Conservation (phyloP, 116 monocot genomes). For the Dioscorea cayenensis region DNA sequence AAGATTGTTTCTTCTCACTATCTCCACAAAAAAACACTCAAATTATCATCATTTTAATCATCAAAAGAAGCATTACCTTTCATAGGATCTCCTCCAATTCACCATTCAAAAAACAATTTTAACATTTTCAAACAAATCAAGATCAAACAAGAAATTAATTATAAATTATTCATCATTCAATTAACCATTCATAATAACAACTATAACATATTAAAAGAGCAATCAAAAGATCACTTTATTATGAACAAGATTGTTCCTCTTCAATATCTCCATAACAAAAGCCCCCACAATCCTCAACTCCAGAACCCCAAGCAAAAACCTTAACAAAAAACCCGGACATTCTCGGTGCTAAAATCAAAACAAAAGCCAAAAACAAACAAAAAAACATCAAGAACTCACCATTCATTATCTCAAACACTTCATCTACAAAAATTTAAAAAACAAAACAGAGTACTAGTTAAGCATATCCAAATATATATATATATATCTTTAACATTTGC, state of each 20-base stretch:
- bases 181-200: not conserved
- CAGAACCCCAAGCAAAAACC: constrained; percentile 80
- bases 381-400: not conserved
- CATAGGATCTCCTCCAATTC: not conserved
- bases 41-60: too few species aligned
- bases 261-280: constrained; percentile 38
- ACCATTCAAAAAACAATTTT: not conserved
- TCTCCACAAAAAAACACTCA: too few species aligned
- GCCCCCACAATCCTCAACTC: constrained; percentile 59
- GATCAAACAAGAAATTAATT: not conserved
- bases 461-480: not conserved
- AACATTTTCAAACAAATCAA: not conserved
- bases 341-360: constrained; percentile 52
- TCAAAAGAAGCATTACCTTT: not conserved
- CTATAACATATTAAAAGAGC: not conserved
- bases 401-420: not conserved
- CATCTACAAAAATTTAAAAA: not conserved
- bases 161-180: too few species aligned
- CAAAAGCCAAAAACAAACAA: too few species aligned
- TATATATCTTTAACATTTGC: constrained; percentile 76
- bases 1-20: too few species aligned
- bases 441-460: not conserved
- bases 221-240: constrained; percentile 41
- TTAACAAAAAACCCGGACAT: constrained; percentile 77
- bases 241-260: constrained; percentile 70